Conservation (phyloP, 768 basidiomycete genomes). For the Hirschioporus abietinus region DNA sequence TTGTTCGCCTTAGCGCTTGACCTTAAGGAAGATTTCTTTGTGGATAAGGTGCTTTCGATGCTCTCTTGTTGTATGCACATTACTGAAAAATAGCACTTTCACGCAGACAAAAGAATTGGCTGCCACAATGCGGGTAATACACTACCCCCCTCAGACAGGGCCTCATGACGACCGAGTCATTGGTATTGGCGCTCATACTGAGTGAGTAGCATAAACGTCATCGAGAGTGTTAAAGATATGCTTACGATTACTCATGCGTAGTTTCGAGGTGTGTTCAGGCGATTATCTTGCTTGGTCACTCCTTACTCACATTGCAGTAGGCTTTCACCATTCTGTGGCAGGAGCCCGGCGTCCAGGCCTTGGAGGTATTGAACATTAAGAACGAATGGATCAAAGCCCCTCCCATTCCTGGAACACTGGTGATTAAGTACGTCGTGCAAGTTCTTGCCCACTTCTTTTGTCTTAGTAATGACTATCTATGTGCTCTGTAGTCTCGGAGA, state of each 20-base stretch:
- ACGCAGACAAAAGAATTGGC: slow-evolving; percentile 54
- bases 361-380: slow-evolving; percentile 77
- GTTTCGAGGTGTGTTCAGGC: slow-evolving; percentile 48
- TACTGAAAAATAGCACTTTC: not conserved
- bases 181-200: slow-evolving; percentile 83
- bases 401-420: slow-evolving; percentile 72
- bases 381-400: slow-evolving; percentile 80
- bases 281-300: slow-evolving; percentile 1
- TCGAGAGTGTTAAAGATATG: too few relatives aligned
- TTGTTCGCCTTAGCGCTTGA: slow-evolving; percentile 66
- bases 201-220: slow-evolving; percentile 35
- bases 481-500: slow-evolving; percentile 59
- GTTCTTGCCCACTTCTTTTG: slow-evolving; percentile 18
- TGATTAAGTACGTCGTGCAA: slow-evolving; percentile 62
- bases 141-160: slow-evolving; percentile 71
- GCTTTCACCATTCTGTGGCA: slow-evolving; percentile 89
- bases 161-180: slow-evolving; percentile 58
- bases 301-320: slow-evolving; percentile 28
- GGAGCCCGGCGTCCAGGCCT: slow-evolving; percentile 62
- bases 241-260: slow-evolving; percentile 11
- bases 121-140: slow-evolving; percentile 59
- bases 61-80: not conserved
- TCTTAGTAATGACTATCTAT: slow-evolving; percentile 7
- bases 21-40: slow-evolving; percentile 55
- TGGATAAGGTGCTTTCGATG: slow-evolving; percentile 46